phyloP scores from a whole-genome alignment of 306 rosid species.

The Cicer cuneatum region DNA sequence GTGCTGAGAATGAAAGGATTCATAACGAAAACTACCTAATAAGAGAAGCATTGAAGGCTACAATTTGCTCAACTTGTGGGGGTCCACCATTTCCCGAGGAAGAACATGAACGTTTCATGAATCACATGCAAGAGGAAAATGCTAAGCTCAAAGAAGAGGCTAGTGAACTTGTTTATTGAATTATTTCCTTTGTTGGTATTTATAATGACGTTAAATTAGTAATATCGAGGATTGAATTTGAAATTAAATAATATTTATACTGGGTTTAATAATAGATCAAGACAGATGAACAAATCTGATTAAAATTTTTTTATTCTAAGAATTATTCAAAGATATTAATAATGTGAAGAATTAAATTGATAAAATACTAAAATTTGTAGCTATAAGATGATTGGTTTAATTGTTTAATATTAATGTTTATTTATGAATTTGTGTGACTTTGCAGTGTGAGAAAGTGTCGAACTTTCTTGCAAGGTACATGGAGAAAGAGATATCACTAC shows the following conservation, averaged over 20 bases:
- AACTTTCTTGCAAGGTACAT: conserved; percentile 45
- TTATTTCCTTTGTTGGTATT: too few species aligned
- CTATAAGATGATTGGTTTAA: too few species aligned
- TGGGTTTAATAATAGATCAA: too few species aligned
- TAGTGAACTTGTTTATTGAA: conserved; percentile 1
- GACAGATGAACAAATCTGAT: too few species aligned
- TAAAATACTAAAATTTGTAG: too few species aligned
- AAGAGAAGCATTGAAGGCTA: conserved; percentile 57
- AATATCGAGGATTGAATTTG: too few species aligned
- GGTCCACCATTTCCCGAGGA: conserved; percentile 56
- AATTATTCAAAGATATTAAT: too few species aligned
- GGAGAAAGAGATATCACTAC: conserved; percentile 54
- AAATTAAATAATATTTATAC: too few species aligned
- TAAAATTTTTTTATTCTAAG: too few species aligned
- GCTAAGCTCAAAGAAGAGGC: conserved; percentile 63
- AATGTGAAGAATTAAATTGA: too few species aligned
- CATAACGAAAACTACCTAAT: conserved; percentile 57
- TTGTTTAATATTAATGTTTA: too few species aligned
- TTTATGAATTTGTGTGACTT: conserved; percentile 13
- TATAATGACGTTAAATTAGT: too few species aligned
- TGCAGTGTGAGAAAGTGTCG: conserved; percentile 61
- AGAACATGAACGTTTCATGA: conserved; percentile 41
- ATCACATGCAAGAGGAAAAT: conserved; percentile 55
- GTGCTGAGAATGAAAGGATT: conserved; percentile 68
- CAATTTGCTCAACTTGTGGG: conserved; percentile 65